phyloP scores from a whole-genome alignment of 225 moss, liverwort and hornwort genomes.

The Antitrichia curtipendula region DNA sequence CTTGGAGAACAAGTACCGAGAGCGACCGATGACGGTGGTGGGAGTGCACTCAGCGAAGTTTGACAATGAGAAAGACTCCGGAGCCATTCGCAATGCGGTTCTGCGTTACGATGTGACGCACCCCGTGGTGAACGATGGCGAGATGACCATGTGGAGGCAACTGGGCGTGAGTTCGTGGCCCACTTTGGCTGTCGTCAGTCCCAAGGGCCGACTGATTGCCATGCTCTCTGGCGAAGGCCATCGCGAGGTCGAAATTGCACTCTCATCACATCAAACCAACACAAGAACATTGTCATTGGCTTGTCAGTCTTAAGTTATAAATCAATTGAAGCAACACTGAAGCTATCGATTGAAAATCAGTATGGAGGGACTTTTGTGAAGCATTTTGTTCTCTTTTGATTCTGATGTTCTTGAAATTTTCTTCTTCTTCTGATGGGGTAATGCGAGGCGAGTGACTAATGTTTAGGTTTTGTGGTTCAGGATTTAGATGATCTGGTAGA shows the following conservation, averaged over 20 bases:
- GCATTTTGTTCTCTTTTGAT: not conserved
- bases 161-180: conserved; percentile 97
- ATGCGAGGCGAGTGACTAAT: not conserved
- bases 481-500: conserved; percentile 80
- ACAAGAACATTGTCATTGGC: not conserved
- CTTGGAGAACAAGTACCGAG: conserved; percentile 64
- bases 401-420: not conserved
- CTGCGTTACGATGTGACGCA: conserved; percentile 88
- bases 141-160: conserved; percentile 95
- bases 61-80: conserved; percentile 91
- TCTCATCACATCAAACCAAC: not conserved
- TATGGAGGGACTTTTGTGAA: not conserved
- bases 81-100: conserved; percentile 81
- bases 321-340: not conserved
- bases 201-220: conserved; percentile 71
- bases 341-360: not conserved
- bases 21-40: conserved; percentile 71
- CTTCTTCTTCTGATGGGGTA: not conserved
- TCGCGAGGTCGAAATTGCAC: conserved; percentile 34
- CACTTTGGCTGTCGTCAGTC: conserved; percentile 73
- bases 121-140: conserved; percentile 95
- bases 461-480: conserved; percentile 2
- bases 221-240: conserved; percentile 90
- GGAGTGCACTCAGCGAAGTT: conserved; percentile 99
- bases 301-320: not conserved